Base-by-base conservation (phyloP, 257 asterid genomes). In the Echium plantagineum region DNA sequence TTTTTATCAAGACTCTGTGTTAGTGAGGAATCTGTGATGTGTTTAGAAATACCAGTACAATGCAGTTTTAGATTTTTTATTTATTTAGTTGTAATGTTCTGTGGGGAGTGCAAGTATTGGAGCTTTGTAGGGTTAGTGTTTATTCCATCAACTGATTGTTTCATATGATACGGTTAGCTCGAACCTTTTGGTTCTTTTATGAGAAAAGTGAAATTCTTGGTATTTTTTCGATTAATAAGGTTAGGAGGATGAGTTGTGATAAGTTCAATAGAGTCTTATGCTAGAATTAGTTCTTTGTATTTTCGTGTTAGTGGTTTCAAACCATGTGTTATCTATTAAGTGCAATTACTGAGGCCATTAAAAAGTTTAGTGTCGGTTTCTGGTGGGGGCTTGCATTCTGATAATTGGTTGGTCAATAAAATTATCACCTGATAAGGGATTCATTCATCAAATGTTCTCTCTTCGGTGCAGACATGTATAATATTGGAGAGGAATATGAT, bases 401-500 rank as follows among this genome's bases (percentile, higher is more conserved):
- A 53, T 30, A n/a, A 56, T 22, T 55, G 48, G 18, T 21, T 15
- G 52, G 21, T 12, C 61, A 47, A 24, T 46, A 26, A 68, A 68
- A 26, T 61, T 63, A 61, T 26, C 24, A 65, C 64, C 59, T 15
- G 63, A 31, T 58, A 20, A 16, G 20, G 28, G 20, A 19, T 61
- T 48, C 54, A 62, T 35, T 62, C 32, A 48, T 60, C 30, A 42
- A 42, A 42, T 53, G 15, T 53, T 53, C 8, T 53, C 61, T 21
- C 60, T 58, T 21, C 35, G 66, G n/a, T 63, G 63, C 82, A 83
- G 89, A 80, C 66, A 66, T 67, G 32, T 78, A 76, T 55, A 72
- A 68, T 24, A 21, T 71, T 22, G 95, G 88, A 72, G 94, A 82
- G 68, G 95, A 84, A 65, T 77, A 64, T 15, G 87, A 72, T 51